Evolutionary conservation across 176 grass and related monocot genomes (phyloP), one percentile per base, ranked within the genome.

Genomic region (Alopecurus myosuroides): DNA sequence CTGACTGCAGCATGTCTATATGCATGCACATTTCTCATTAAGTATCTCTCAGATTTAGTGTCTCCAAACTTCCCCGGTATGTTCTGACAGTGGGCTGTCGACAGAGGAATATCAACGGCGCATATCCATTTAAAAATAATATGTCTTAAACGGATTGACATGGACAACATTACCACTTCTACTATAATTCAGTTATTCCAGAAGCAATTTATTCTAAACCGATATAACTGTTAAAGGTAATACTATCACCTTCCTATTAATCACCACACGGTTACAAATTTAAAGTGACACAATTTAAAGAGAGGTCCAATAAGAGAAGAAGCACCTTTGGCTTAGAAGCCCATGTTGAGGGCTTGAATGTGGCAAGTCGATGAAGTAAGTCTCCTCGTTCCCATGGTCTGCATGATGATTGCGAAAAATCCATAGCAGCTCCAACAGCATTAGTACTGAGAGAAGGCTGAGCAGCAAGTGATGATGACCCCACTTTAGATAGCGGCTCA

Each of bases 341-440:
- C 97, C 97, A 99, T 67, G 88, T 96, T 51, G 88, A 94, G 69
- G 90, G 76, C 67, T 92, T 99, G 82, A 94, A 99, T 51, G 97
- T 99, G 70, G 89, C 89, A 3, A 99, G 70, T 13, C 97, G 97
- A 76, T 82, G 88, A 86, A 99, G 94, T 67, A 99, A 85, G 75
- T 99, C 97, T 4, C 90, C 90, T n/a, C 97, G 77, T 69, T 99
- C 97, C 97, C 97, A 99, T 18, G 97, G 93, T 81, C 97, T 89
- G 69, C 94, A 96, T 67, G 94, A 89, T 68, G 91, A 46, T 76
- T 92, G 91, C 57, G 70, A 89, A 49, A 82, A 88, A 23, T 89
- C 85, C 85, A 33, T 49, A 17, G 75, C 87, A 76, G 72, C 70
- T 76, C 87, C 88, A 74, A 41, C 88, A 89, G 86, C 93, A 91